Evolutionary conservation across 768 basidiomycete genomes (phyloP).

Genomic region (Mrakia frigida): DNA sequence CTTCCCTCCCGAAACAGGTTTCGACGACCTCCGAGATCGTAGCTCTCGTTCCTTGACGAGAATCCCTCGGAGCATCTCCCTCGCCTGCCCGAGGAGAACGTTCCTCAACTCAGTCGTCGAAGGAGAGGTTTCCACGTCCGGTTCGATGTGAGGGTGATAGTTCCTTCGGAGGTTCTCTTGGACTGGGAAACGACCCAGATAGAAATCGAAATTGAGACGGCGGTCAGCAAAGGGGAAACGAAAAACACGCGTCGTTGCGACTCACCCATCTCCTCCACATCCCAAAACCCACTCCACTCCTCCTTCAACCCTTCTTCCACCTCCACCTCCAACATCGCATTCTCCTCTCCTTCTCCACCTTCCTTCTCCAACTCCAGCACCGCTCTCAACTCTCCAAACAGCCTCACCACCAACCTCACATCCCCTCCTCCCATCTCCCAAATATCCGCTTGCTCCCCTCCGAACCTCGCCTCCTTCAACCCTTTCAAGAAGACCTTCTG

Average conservation of each 20-base stretch:
- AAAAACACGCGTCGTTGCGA: too few relatives aligned
- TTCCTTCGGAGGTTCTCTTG: constrained; percentile 82
- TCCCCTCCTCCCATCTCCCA: constrained; percentile 50
- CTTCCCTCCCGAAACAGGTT: constrained; percentile 38
- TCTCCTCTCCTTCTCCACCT: neutral
- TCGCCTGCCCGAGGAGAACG: constrained; percentile 60
- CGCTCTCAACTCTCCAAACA: constrained; percentile 66
- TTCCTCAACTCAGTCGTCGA: constrained; percentile 64
- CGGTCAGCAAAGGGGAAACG: constrained; percentile 34
- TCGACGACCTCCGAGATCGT: constrained; percentile 55
- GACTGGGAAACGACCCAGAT: constrained; percentile 57
- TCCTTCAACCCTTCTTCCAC: constrained; percentile 71
- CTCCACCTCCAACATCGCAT: constrained; percentile 53
- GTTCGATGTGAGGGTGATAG: constrained; percentile 78
- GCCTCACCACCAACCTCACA: constrained; percentile 70
- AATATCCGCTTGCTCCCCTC: constrained; percentile 55
- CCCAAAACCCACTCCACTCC: constrained; percentile 62
- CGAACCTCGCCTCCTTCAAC: constrained; percentile 26
- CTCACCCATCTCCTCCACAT: constrained; percentile 83
- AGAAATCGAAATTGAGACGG: constrained; percentile 57
- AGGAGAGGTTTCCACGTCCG: constrained; percentile 61
- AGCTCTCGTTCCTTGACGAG: constrained; percentile 41
- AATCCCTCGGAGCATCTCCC: constrained; percentile 68
- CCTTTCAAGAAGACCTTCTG: constrained; percentile 30
- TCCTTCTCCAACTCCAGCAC: constrained; percentile 46